Conservation (phyloP, 371 early-diverging fungal species). For the Fennellomyces sp. region DNA sequence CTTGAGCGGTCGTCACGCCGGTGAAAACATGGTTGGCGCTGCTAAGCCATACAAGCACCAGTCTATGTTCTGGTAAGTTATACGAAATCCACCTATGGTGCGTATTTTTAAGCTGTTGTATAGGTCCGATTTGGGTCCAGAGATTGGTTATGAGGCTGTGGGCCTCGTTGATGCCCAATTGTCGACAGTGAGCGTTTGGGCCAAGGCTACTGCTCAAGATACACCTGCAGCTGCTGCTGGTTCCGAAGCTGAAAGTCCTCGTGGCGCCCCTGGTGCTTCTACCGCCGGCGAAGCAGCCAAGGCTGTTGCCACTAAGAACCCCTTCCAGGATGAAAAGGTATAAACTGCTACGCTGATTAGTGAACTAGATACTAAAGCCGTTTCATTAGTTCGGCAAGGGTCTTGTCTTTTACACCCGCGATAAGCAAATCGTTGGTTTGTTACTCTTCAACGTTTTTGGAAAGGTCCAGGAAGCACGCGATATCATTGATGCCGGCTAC, state of each 20-base stretch:
- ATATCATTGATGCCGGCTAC: conserved; percentile 55
- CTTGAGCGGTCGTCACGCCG: conserved; percentile 71
- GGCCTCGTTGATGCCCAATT: conserved; percentile 71
- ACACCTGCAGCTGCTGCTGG: conserved; percentile 48
- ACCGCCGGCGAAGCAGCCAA: conserved; percentile 30
- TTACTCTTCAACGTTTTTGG: conserved; percentile 75
- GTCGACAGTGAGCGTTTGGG: conserved; percentile 76
- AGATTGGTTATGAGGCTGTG: conserved; percentile 79
- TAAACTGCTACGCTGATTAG: background rate
- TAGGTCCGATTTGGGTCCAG: conserved; percentile 70
- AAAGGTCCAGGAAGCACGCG: conserved; percentile 72
- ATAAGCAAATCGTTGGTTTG: conserved; percentile 69
- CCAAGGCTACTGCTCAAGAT: conserved; percentile 59
- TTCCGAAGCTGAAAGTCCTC: conserved; percentile 36
- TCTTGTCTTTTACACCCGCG: conserved; percentile 70
- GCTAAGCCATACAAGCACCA: conserved; percentile 72
- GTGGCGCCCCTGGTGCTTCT: conserved; percentile 33
- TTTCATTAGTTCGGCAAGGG: conserved; percentile 67
- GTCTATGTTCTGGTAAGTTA: conserved; percentile 74
- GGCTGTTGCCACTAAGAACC: conserved; percentile 27
- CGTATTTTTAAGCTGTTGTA: background rate
- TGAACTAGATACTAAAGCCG: background rate
- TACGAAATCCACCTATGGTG: background rate
- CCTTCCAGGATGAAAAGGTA: conserved; percentile 41
- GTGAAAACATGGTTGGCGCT: conserved; percentile 71